These are phyloP conservation scores for Trichoderma pleuroti DNA, from an alignment of 2,329 filamentous ascomycete species.

Conservation along the genomic window DNA sequence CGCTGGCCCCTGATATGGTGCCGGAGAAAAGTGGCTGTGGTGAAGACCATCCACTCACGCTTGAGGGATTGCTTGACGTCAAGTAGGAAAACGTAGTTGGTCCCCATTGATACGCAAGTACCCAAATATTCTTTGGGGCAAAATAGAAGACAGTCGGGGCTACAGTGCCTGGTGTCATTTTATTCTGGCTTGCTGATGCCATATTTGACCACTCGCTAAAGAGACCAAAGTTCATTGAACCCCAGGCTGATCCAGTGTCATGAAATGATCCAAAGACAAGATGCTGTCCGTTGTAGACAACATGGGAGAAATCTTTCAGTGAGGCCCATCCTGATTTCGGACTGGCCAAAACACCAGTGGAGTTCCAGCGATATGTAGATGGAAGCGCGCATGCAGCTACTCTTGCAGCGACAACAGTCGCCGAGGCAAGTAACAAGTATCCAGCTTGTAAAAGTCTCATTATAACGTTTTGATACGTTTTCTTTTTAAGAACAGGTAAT, in stretches of 20 bases:
- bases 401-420: neutral
- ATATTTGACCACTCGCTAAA: neutral
- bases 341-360: neutral
- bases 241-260: neutral
- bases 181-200: neutral
- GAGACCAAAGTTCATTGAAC: constrained; percentile 1
- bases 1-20: neutral
- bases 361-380: constrained; percentile 6
- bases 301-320: neutral
- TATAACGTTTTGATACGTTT: neutral
- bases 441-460: neutral
- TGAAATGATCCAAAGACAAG: neutral
- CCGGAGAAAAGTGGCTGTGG: neutral
- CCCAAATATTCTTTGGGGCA: neutral
- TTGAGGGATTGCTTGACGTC: neutral
- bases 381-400: neutral
- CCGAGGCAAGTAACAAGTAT: neutral
- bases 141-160: neutral
- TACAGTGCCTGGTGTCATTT: neutral
- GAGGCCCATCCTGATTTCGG: constrained; percentile 1
- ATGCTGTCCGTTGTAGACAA: constrained; percentile 6
- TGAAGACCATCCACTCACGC: constrained; percentile 1
- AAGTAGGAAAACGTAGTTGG: neutral
- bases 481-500: neutral
- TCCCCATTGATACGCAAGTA: constrained; percentile 6